A percentile compares a stretch with the other conserved stretches of the same genome.
phyloP scores from a whole-genome alignment of 805 yeast genomes.

The Monosporozyma solicola region DNA sequence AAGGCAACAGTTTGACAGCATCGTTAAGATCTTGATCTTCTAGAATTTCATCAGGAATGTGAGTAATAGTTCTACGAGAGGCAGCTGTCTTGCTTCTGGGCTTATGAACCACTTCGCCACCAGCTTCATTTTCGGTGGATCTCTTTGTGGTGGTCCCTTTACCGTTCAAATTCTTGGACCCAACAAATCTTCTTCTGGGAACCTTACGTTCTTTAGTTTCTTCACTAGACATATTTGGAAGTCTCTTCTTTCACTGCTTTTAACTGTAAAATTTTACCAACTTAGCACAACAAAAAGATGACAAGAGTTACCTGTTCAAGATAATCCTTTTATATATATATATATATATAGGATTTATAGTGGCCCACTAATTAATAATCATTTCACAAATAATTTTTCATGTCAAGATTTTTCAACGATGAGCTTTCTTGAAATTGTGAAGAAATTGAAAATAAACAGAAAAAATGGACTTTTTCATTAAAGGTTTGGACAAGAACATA shows the following conservation, averaged over 20 bases:
- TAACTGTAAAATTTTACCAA: not conserved
- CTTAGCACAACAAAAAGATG: not conserved
- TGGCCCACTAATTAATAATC: not conserved
- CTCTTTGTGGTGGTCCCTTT: slow-evolving; percentile 21
- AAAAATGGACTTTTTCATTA: not conserved
- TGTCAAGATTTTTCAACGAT: not conserved
- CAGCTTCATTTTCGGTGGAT: slow-evolving; percentile 6
- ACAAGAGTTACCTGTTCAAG: not conserved
- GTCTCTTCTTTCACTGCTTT: not conserved
- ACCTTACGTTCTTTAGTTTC: not conserved
- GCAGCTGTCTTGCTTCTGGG: slow-evolving; percentile 24
- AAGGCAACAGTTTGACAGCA: slow-evolving; percentile 73
- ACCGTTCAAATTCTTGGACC: slow-evolving; percentile 33
- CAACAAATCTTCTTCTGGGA: slow-evolving; percentile 57
- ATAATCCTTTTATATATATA: not conserved
- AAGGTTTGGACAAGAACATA: not conserved
- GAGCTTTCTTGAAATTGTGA: not conserved
- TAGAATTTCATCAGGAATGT: slow-evolving; percentile 79
- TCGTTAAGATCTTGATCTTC: slow-evolving; percentile 74
- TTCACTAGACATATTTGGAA: not conserved
- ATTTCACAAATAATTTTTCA: not conserved
- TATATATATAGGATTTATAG: not conserved
- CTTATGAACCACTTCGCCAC: slow-evolving; percentile 20
- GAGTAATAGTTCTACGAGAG: slow-evolving; percentile 62
- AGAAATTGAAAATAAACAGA: not conserved